These are phyloP conservation scores for Debaryomyces nepalensis DNA, from an alignment of 1,139 yeast genomes.

Conservation along the genomic window DNA sequence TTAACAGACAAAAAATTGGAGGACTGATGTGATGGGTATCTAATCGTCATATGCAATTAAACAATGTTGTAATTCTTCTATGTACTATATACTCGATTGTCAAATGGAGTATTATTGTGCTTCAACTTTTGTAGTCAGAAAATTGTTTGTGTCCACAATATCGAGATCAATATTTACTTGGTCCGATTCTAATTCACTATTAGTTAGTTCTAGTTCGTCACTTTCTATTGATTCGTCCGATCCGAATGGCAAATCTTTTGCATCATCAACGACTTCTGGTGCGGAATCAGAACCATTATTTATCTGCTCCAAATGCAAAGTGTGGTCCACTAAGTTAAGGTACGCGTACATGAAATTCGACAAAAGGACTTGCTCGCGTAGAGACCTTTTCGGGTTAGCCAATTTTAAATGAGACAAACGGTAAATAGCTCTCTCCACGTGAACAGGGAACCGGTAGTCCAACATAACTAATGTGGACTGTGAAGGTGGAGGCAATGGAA, in stretches of 20 bases:
- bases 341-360: slow-evolving; percentile 98
- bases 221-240: not conserved
- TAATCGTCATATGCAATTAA: too few species aligned
- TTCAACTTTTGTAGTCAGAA: slow-evolving; percentile 7
- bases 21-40: too few species aligned
- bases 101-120: not conserved
- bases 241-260: slow-evolving; percentile 8
- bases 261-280: slow-evolving; percentile 16
- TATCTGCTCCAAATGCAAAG: slow-evolving; percentile 71
- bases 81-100: not conserved
- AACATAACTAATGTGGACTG: slow-evolving; percentile 76
- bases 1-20: too few species aligned
- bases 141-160: slow-evolving; percentile 15
- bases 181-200: slow-evolving; percentile 18
- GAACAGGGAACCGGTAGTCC: slow-evolving; percentile 87
- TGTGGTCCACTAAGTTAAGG: slow-evolving; percentile 89
- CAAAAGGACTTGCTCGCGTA: slow-evolving; percentile 87
- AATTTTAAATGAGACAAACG: slow-evolving; percentile 88
- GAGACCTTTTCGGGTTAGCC: slow-evolving; percentile 90
- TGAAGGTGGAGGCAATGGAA: slow-evolving; percentile 81
- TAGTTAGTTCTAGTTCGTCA: too few species aligned
- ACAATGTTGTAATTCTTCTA: too few species aligned
- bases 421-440: slow-evolving; percentile 94
- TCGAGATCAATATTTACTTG: slow-evolving; percentile 26
- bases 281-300: slow-evolving; percentile 24